A percentile compares a stretch with the other conserved stretches of the same genome.
Conservation (phyloP, 2,329 filamentous ascomycete genomes). For the Chaetoscypha palmicola region DNA sequence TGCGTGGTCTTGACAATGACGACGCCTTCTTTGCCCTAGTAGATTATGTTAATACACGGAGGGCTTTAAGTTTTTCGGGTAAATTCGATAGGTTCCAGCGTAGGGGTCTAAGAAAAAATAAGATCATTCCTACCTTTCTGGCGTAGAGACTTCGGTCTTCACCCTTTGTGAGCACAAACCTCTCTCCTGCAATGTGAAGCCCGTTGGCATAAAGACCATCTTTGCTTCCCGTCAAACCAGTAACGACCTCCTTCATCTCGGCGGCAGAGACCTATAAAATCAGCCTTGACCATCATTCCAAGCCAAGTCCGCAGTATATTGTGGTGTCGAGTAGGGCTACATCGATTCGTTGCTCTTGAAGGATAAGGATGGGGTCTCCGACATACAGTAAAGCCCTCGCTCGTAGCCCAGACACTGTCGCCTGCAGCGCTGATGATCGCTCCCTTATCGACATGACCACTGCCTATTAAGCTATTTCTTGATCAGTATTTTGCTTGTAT, state of each 20-base stretch:
- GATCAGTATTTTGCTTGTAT: constrained; percentile 18
- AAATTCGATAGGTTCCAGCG: too few species aligned
- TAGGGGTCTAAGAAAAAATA: neutral
- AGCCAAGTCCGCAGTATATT: too few species aligned
- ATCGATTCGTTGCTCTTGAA: neutral
- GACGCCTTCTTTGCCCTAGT: constrained; percentile 70
- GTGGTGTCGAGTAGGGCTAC: neutral
- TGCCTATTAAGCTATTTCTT: constrained; percentile 63
- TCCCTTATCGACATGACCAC: constrained; percentile 73
- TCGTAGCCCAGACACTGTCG: constrained; percentile 72
- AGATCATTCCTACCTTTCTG: constrained; percentile 59
- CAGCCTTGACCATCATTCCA: constrained; percentile 11
- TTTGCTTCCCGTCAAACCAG: constrained; percentile 41
- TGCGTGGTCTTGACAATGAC: constrained; percentile 80
- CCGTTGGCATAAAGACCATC: constrained; percentile 66
- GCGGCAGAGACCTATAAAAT: constrained; percentile 43
- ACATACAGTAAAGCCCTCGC: constrained; percentile 51
- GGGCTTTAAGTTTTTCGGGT: too few species aligned
- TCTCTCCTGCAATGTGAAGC: constrained; percentile 66
- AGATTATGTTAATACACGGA: too few species aligned
- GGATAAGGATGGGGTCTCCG: neutral
- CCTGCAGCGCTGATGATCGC: constrained; percentile 78
- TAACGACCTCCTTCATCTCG: constrained; percentile 53
- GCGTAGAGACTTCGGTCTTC: constrained; percentile 77
- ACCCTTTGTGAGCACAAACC: constrained; percentile 69